These are phyloP conservation scores for Orbilia oligospora DNA, from an alignment of 2,329 filamentous ascomycete genomes.

Conservation along the genomic window DNA sequence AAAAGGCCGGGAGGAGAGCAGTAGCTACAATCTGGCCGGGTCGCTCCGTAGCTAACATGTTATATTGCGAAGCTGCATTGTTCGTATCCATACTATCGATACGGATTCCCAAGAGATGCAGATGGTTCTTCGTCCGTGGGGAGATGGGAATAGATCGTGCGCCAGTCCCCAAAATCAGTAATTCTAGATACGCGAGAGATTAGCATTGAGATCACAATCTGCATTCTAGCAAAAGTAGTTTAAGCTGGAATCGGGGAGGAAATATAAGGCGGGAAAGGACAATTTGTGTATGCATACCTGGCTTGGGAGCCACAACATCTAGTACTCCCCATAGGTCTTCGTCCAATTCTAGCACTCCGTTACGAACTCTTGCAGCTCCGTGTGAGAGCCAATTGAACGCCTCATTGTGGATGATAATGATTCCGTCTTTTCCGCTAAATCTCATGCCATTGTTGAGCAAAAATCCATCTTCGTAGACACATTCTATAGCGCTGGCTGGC, in stretches of 20 bases:
- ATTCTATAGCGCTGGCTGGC: conserved; percentile 86
- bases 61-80: conserved; percentile 95
- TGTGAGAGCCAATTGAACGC: conserved; percentile 82
- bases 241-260: background rate
- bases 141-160: conserved; percentile 81
- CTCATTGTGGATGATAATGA: conserved; percentile 86
- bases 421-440: conserved; percentile 78
- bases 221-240: conserved; percentile 8
- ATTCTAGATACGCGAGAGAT: conserved; percentile 71
- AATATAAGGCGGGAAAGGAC: background rate
- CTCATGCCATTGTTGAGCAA: conserved; percentile 84
- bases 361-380: conserved; percentile 71
- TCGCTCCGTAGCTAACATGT: conserved; percentile 92
- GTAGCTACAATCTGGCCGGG: conserved; percentile 88
- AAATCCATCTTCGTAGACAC: conserved; percentile 86
- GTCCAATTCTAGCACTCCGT: conserved; percentile 83
- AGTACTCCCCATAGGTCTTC: conserved; percentile 81
- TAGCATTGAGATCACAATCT: conserved; percentile 33
- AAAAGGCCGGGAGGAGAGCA: conserved; percentile 74
- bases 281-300: conserved; percentile 74
- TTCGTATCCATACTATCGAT: conserved; percentile 92
- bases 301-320: conserved; percentile 86
- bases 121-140: conserved; percentile 78
- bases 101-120: conserved; percentile 84
- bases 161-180: conserved; percentile 90